A percentile compares a stretch with the other conserved stretches of the same genome.
phyloP scores from a whole-genome alignment of 495 filamentous ascomycete genomes.

The Penicillium paradoxum region DNA sequence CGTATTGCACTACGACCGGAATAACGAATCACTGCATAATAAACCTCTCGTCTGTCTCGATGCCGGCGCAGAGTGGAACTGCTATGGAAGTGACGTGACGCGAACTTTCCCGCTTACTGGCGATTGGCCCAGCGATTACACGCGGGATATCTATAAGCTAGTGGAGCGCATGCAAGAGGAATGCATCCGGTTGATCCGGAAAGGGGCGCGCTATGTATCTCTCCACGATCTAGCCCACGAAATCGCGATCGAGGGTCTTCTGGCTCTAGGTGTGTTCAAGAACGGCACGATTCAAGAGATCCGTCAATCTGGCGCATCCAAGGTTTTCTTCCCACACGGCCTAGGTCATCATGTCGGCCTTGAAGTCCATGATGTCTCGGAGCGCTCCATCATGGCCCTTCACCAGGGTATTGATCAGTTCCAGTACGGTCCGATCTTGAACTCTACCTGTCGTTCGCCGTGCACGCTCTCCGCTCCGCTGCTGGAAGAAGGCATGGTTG shows the following conservation, averaged over 20 bases:
- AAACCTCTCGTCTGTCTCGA: slow-evolving; percentile 75
- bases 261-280: slow-evolving; percentile 61
- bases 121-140: slow-evolving; percentile 57
- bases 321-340: slow-evolving; percentile 89
- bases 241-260: slow-evolving; percentile 65
- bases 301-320: slow-evolving; percentile 58
- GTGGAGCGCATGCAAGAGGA: slow-evolving; percentile 80
- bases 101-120: slow-evolving; percentile 73
- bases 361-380: slow-evolving; percentile 80
- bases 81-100: slow-evolving; percentile 89
- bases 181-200: slow-evolving; percentile 61
- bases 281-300: slow-evolving; percentile 58
- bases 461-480: slow-evolving; percentile 34
- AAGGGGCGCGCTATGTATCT: slow-evolving; percentile 61
- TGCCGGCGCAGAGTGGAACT: slow-evolving; percentile 77
- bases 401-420: slow-evolving; percentile 14
- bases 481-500: slow-evolving; percentile 66
- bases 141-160: slow-evolving; percentile 63
- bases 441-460: slow-evolving; percentile 21
- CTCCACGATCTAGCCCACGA: slow-evolving; percentile 66
- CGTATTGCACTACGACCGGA: slow-evolving; percentile 79
- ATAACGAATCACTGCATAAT: slow-evolving; percentile 62
- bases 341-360: slow-evolving; percentile 85
- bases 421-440: slow-evolving; percentile 21
- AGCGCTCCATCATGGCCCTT: slow-evolving; percentile 41